Conservation (phyloP, 176 grass and related monocot species). For the Ensete ventricosum region DNA sequence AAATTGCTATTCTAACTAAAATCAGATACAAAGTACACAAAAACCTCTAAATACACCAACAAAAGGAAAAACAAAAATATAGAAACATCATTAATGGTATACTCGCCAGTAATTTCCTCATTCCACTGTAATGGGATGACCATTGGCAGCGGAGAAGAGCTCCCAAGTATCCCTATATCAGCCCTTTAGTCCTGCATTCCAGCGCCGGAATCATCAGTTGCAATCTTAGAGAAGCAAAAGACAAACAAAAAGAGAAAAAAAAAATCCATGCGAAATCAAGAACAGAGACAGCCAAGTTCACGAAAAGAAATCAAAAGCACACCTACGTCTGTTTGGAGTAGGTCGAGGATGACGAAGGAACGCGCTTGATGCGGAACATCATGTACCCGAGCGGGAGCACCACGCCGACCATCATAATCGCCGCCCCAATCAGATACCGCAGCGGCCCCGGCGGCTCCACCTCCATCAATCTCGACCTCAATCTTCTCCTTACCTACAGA, state of each 20-base stretch:
- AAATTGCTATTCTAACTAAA: not conserved
- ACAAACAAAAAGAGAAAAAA: not conserved
- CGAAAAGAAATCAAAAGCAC: slow-evolving; percentile 34
- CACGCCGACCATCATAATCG: slow-evolving; percentile 93
- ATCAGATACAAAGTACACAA: not conserved
- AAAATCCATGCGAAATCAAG: not conserved
- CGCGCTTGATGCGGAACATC: slow-evolving; percentile 97
- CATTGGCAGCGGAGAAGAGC: not conserved
- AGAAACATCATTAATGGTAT: not conserved
- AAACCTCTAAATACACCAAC: not conserved
- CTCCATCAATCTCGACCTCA: slow-evolving; percentile 34
- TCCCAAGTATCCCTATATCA: not conserved
- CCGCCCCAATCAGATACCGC: slow-evolving; percentile 75
- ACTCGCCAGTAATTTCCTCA: not conserved
- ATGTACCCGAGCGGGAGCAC: slow-evolving; percentile 93
- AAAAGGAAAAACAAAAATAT: not conserved
- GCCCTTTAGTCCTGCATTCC: slow-evolving; percentile 2
- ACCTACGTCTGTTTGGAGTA: slow-evolving; percentile 99
- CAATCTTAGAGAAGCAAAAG: not conserved
- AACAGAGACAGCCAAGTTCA: not conserved
- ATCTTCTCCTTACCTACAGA: not conserved
- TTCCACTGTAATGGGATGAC: not conserved
- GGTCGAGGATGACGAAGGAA: slow-evolving; percentile 44
- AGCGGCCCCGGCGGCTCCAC: slow-evolving; percentile 65
- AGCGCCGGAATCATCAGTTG: not conserved